phyloP scores from a whole-genome alignment of 1,284 basidiomycete species.

The Stygiomarasmius scandens region DNA sequence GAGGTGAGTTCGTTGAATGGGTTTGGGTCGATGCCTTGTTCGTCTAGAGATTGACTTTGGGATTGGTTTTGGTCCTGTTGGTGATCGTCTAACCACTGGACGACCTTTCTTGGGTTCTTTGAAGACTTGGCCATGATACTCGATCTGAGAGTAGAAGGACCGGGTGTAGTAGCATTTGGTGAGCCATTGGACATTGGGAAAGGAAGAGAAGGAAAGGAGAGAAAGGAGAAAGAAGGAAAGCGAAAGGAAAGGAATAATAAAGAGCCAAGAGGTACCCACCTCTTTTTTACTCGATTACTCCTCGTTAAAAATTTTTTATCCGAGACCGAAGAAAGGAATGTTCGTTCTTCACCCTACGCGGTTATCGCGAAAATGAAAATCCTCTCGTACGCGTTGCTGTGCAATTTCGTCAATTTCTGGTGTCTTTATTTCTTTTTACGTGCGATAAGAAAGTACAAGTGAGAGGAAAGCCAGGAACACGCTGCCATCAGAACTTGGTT shows the following conservation, averaged over 20 bases:
- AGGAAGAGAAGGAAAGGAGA: not conserved
- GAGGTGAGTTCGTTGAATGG: constrained; percentile 15
- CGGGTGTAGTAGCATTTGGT: not conserved
- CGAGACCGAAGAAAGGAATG: not conserved
- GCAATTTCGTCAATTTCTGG: too few species aligned
- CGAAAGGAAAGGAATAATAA: not conserved
- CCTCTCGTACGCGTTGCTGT: too few species aligned
- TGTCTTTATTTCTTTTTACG: too few species aligned
- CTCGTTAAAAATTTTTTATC: not conserved
- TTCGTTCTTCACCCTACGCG: too few species aligned
- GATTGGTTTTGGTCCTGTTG: not conserved
- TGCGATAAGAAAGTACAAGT: too few species aligned
- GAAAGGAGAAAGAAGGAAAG: not conserved
- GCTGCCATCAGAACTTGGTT: too few species aligned
- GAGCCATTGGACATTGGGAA: not conserved
- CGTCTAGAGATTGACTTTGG: constrained; percentile 10
- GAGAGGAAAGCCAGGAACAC: too few species aligned
- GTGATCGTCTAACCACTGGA: constrained; percentile 17
- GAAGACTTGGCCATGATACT: constrained; percentile 9
- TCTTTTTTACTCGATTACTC: not conserved
- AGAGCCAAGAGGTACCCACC: not conserved
- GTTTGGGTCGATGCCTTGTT: constrained; percentile 12
- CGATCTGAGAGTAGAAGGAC: not conserved
- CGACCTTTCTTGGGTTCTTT: constrained; percentile 11
- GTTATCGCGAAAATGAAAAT: too few species aligned